These are phyloP conservation scores for Ophiostoma quercus DNA, from an alignment of 2,329 filamentous ascomycete species.

Conservation along the genomic window DNA sequence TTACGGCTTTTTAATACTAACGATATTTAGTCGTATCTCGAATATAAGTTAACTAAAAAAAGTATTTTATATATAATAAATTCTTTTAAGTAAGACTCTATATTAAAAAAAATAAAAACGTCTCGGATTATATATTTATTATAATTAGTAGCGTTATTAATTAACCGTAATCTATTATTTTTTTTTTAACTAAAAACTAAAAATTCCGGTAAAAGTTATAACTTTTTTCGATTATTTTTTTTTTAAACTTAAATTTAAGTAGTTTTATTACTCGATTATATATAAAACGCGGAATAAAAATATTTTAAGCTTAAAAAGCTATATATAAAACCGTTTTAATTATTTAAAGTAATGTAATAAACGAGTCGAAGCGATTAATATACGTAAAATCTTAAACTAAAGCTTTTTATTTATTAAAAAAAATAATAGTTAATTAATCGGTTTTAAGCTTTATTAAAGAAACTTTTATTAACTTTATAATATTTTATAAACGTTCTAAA, in stretches of 20 bases:
- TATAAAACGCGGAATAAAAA: background rate
- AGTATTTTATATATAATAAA: background rate
- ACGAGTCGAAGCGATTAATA: background rate
- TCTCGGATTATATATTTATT: background rate
- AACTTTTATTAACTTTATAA: no score
- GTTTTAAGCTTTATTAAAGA: no score
- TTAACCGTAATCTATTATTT: background rate
- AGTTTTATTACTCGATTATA: background rate
- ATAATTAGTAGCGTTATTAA: background rate
- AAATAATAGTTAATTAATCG: no score
- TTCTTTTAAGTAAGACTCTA: background rate
- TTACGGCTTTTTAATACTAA: background rate
- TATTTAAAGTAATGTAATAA: background rate
- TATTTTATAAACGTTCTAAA: no score
- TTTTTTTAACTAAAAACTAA: conserved; percentile 1
- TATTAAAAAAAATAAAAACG: background rate
- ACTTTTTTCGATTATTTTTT: background rate
- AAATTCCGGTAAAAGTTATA: background rate
- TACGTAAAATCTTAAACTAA: background rate
- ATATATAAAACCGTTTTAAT: background rate
- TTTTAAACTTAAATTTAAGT: background rate
- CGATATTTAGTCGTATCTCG: background rate
- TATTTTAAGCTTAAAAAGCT: background rate
- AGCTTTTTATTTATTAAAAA: no score
- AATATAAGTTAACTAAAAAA: background rate